phyloP scores from a whole-genome alignment of 2,329 filamentous ascomycete species.

The Lachnellula willkommii region DNA sequence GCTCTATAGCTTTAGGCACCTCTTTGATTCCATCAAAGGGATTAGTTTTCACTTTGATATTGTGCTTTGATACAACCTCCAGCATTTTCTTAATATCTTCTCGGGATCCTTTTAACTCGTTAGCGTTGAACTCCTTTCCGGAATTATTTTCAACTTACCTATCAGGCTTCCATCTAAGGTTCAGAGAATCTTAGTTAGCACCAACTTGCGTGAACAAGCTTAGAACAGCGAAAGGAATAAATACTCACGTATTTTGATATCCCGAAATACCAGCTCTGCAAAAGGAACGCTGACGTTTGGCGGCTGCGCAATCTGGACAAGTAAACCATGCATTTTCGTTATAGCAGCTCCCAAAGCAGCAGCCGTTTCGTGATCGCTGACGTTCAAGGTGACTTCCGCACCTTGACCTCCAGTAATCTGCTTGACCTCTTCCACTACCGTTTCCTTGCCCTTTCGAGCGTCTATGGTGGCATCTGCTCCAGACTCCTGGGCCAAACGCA shows the following conservation, averaged over 20 bases:
- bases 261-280: conserved; percentile 47
- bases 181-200: too few species aligned
- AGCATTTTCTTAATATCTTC: conserved; percentile 44
- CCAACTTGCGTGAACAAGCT: too few species aligned
- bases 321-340: conserved; percentile 53
- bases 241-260: conserved; percentile 39
- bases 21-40: conserved; percentile 47
- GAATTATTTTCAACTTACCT: conserved; percentile 9
- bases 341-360: conserved; percentile 48
- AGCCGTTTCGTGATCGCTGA: conserved; percentile 47
- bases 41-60: conserved; percentile 46
- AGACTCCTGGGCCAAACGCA: conserved; percentile 41
- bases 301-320: conserved; percentile 55
- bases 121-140: not conserved
- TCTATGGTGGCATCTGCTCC: conserved; percentile 51
- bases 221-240: too few species aligned
- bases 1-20: conserved; percentile 44
- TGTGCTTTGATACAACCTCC: conserved; percentile 39
- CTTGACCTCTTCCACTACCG: conserved; percentile 43
- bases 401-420: conserved; percentile 44
- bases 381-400: conserved; percentile 47
- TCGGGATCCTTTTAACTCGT: conserved; percentile 34
- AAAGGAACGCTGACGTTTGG: conserved; percentile 36
- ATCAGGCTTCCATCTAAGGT: conserved; percentile 36
- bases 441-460: conserved; percentile 43